Evolutionary conservation across 2,329 filamentous ascomycete genomes (phyloP), one percentile per base, ranked within the genome.

Genomic region (Graphilbum sp.): DNA sequence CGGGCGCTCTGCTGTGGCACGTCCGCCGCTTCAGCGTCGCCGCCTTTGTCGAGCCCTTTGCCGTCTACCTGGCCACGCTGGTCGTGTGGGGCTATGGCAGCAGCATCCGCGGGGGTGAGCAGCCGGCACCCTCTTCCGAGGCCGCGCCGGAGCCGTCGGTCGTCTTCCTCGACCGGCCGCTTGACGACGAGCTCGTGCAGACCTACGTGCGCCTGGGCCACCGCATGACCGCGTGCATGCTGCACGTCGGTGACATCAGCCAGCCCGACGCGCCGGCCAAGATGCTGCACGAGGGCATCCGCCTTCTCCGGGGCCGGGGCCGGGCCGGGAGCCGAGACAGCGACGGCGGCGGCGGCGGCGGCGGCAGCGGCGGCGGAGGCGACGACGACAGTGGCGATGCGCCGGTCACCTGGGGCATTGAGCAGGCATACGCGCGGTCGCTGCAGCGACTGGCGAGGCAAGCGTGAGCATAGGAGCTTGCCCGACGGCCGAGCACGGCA

Each of bases 101-200:
- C 5, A n/a, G 27, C 15, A 6, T 5, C 21, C 5, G 21, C 21
- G 11, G 21, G 6, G 11, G 21, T 24, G 21, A n/a, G n/a, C n/a
- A n/a, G n/a, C n/a, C n/a, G n/a, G n/a, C n/a, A n/a, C n/a, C n/a
- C n/a, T n/a, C n/a, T n/a, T 5, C n/a, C 16, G 32, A 33, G 16
- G 7, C 32, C 7, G 5, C 32, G 11, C 12, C 8, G 9, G 35
- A 36, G 11, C 24, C 35, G 2, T 7, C 16, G 5, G 8, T 36
- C 10, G 13, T 36, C 11, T 36, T 20, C 13, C 35, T 36, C 11
- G 35, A 36, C 18, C 35, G 35, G 8, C 35, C 35, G 5, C 18
- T 36, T 10, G 35, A 36, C n/a, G 35, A 36, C 16, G 35, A 36
- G 17, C 35, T 36, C 3, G 35, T 36, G 17, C 35, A 36, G 15